phyloP scores from a whole-genome alignment of 2,329 filamentous ascomycete genomes.

The Esteya vermicola region DNA sequence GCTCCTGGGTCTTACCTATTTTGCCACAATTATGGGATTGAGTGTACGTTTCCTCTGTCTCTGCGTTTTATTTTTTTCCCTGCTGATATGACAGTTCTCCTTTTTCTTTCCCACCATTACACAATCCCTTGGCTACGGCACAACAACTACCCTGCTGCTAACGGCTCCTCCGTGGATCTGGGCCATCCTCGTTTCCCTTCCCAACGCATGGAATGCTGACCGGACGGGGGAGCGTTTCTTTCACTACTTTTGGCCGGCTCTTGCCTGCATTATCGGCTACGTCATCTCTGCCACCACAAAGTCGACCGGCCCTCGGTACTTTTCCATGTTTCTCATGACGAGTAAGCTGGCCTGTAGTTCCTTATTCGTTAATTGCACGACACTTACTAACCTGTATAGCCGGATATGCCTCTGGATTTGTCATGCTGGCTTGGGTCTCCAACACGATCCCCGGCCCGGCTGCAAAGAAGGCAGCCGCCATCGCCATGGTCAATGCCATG shows the following conservation, averaged over 20 bases:
- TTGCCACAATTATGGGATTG: conserved; percentile 23
- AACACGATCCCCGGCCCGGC: conserved; percentile 37
- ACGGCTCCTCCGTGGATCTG: conserved; percentile 31
- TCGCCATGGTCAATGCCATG: conserved; percentile 46
- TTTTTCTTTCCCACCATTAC: conserved; percentile 18
- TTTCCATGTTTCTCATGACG: conserved; percentile 46
- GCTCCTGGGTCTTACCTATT: conserved; percentile 38
- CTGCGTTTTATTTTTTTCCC: conserved; percentile 22
- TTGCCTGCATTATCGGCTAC: conserved; percentile 1
- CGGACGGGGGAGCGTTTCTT: conserved; percentile 43
- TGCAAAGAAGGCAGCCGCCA: conserved; percentile 28
- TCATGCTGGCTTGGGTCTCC: conserved; percentile 22
- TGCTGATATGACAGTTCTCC: conserved; percentile 23
- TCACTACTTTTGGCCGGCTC: conserved; percentile 32
- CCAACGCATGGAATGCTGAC: conserved; percentile 38
- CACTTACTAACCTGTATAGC: no score
- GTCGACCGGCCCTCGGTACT: conserved; percentile 40
- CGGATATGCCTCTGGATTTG: conserved; percentile 24
- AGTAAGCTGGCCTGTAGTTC: conserved; percentile 9
- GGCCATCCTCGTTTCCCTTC: conserved; percentile 15
- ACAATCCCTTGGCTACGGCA: conserved; percentile 16
- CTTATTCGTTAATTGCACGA: no score
- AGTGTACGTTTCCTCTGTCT: conserved; percentile 45
- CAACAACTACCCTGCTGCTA: conserved; percentile 27
- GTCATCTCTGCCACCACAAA: conserved; percentile 3